Evolutionary conservation across 169 alveolate genomes (phyloP).

Genomic region (Theileria sp.): DNA sequence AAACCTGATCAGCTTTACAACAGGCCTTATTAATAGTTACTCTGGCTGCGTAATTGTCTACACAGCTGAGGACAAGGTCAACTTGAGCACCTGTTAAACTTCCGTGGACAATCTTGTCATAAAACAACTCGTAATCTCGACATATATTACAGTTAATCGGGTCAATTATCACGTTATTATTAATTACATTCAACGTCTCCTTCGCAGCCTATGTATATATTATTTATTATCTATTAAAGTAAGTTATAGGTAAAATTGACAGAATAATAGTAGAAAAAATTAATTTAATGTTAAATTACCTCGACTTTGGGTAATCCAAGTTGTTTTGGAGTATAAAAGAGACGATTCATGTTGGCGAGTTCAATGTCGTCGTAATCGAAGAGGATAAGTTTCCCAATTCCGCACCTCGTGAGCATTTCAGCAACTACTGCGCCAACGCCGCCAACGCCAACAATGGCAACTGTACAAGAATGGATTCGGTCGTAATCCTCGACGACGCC

Average conservation of each 20-base stretch:
- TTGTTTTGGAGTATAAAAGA: conserved; percentile 89
- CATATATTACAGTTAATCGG: conserved; percentile 84
- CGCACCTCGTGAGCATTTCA: conserved; percentile 94
- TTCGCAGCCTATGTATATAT: conserved; percentile 82
- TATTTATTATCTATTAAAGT: not conserved
- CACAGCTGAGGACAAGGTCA: conserved; percentile 90
- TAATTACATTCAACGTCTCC: conserved; percentile 85
- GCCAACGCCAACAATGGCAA: conserved; percentile 92
- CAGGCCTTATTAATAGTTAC: conserved; percentile 92
- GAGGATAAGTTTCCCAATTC: conserved; percentile 90
- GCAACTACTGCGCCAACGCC: conserved; percentile 95
- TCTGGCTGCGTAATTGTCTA: conserved; percentile 95
- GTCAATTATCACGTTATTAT: conserved; percentile 89
- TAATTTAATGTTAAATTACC: conserved; percentile 36
- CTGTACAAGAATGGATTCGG: conserved; percentile 78
- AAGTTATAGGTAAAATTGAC: not conserved
- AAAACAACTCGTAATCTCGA: conserved; percentile 80
- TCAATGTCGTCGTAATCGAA: conserved; percentile 94
- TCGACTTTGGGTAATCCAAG: conserved; percentile 90
- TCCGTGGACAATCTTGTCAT: conserved; percentile 80
- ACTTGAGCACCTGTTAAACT: conserved; percentile 77
- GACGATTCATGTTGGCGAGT: conserved; percentile 92
- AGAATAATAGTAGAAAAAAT: not conserved
- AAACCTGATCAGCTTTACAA: conserved; percentile 86
- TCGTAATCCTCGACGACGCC: conserved; percentile 91